Percentiles rank a stretch among this genome's conserved stretches.
These are phyloP conservation scores for Gnaphalium uliginosum DNA, from an alignment of 129 eudicot genomes.

Conservation along the genomic window DNA sequence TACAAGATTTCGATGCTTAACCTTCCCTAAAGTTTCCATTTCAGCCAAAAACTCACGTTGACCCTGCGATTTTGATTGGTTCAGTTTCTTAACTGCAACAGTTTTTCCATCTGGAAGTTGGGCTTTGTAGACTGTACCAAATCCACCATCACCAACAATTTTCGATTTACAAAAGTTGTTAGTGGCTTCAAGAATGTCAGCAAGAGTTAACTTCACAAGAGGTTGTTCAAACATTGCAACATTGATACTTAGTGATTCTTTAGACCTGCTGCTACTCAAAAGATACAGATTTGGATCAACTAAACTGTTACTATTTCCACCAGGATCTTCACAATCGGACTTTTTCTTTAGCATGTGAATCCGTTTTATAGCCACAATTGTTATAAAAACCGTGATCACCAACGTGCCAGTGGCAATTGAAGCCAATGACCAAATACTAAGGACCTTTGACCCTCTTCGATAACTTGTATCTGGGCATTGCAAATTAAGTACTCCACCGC, in stretches of 20 bases:
- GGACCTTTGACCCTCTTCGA: conserved; percentile 35
- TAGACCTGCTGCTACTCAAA: conserved; percentile 73
- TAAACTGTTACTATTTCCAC: conserved; percentile 37
- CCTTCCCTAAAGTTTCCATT: conserved; percentile 87
- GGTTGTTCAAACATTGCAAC: conserved; percentile 85
- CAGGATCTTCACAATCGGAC: conserved; percentile 40
- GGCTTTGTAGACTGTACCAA: conserved; percentile 87
- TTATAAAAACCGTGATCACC: conserved; percentile 36
- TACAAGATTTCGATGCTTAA: conserved; percentile 71
- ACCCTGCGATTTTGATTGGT: conserved; percentile 71
- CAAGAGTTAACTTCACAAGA: conserved; percentile 57
- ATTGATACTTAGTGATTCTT: conserved; percentile 80
- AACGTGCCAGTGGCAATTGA: conserved; percentile 35
- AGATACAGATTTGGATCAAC: conserved; percentile 57
- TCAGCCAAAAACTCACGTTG: conserved; percentile 79
- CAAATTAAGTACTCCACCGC: conserved; percentile 57
- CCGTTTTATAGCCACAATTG: conserved; percentile 43
- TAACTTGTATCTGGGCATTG: conserved; percentile 48
- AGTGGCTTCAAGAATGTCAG: conserved; percentile 71
- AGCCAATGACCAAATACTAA: conserved; percentile 43
- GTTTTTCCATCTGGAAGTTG: conserved; percentile 54
- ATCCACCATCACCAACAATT: conserved; percentile 80
- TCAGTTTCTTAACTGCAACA: conserved; percentile 80
- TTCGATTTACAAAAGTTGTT: conserved; percentile 73
- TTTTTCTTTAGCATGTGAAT: conserved; percentile 30